Conservation (phyloP, 2,329 filamentous ascomycete species). For the Pseudocercospora musae region DNA sequence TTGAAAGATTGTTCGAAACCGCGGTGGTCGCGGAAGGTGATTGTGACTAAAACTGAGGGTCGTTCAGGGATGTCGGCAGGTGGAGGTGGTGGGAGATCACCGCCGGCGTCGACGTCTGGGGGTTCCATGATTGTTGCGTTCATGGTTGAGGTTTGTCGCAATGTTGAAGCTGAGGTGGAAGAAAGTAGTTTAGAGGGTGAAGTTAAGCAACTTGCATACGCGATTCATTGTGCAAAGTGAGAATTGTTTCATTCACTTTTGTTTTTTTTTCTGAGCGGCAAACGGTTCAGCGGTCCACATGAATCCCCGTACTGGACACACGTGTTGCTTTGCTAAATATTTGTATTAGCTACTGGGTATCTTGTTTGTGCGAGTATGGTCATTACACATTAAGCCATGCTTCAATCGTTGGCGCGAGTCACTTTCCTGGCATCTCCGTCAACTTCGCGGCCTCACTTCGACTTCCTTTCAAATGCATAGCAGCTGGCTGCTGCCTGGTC, state of each 20-base stretch:
- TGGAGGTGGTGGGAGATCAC: not conserved
- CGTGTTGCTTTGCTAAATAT: not conserved
- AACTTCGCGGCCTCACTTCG: not conserved
- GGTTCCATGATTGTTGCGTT: not conserved
- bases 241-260: not conserved
- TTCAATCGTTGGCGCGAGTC: not conserved
- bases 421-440: not conserved
- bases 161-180: too few relatives aligned
- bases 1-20: conserved; percentile 23
- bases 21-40: conserved; percentile 21
- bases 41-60: not conserved
- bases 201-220: not conserved
- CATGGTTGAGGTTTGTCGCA: not conserved
- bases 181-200: not conserved
- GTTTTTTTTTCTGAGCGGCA: not conserved
- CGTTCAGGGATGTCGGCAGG: not conserved
- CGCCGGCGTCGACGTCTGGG: not conserved
- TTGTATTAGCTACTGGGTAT: not conserved
- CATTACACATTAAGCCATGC: not conserved
- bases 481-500: not conserved
- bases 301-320: not conserved
- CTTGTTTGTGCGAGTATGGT: not conserved
- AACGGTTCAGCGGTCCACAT: not conserved
- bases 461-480: not conserved
- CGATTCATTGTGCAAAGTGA: not conserved